Base-by-base conservation (phyloP, 2,329 filamentous ascomycete genomes). In the Aspergillus sp. region DNA sequence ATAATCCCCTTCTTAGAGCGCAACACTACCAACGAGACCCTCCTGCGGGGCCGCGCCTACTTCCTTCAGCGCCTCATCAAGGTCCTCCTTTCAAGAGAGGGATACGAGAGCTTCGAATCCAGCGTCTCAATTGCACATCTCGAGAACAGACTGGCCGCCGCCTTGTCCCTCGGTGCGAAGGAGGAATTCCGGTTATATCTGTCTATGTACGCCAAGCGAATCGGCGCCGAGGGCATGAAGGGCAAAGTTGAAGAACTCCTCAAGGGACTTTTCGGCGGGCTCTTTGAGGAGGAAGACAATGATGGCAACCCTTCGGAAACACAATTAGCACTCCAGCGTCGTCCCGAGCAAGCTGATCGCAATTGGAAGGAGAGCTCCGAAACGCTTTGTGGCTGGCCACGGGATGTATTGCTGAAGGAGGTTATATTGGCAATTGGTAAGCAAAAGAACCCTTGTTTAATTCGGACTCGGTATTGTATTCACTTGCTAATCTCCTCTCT, bases 131-230 rank as follows among this genome's bases (percentile, higher is more conserved):
- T 99, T 62, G 93, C 93, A 6, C 95, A 99, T 77, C 80, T 99
- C 12, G 95, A 99, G 74, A 98, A 97, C 68, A 86, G 96, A 40
- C 88, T 99, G 46, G 93, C 95, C 2, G 96, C 91, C 4, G 91
- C 95, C 0, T 78, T 96, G 70, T 89, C 91, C 59, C 79, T 99
- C 1, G 90, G 89, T 3, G 89, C 95, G 0, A 89, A 87, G 66
- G 93, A 98, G 58, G 95, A 99, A 72, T 99, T 98, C 77, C 86
- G 91, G 57, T 81, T 96, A 1, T 98, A 98, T 69, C 79, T 99
- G n/a, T 89, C 92, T 69, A 98, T 98, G 92, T 99, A 99, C 69
- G 93, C 93, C 3, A 98, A 97, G 78, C 87, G 95, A 0, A 84
- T 99, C 5, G 95, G 95, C 1, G 91, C 92, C 0, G 96, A 99